These are phyloP conservation scores for Taiwanofungus camphoratus DNA, from an alignment of 1,284 basidiomycete genomes.

Conservation along the genomic window DNA sequence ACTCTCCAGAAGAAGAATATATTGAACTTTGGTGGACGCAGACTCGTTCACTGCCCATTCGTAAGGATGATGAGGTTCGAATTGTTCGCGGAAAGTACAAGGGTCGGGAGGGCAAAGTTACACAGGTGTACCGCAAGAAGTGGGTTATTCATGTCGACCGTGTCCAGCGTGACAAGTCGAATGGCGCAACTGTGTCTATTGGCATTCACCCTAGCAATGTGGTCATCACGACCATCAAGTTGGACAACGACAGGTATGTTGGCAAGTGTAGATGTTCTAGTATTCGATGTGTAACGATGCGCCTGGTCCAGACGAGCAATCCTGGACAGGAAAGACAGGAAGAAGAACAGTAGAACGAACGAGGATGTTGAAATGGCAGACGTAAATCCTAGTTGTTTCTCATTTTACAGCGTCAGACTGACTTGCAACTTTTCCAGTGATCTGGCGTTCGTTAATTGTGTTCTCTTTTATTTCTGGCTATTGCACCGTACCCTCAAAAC, in stretches of 20 bases:
- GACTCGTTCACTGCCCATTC: conserved; percentile 91
- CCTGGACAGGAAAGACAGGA: conserved; percentile 75
- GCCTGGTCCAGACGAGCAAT: conserved; percentile 60
- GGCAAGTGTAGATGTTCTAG: not conserved
- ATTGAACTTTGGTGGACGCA: no score
- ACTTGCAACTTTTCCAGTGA: conserved; percentile 29
- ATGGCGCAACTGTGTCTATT: conserved; percentile 90
- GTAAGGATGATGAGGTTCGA: conserved; percentile 98
- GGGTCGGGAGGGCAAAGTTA: conserved; percentile 97
- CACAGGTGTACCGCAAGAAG: conserved; percentile 99
- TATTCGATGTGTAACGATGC: not conserved
- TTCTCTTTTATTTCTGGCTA: conserved; percentile 25
- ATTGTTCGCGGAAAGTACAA: conserved; percentile 97
- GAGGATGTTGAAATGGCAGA: conserved; percentile 75
- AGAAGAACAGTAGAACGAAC: conserved; percentile 43
- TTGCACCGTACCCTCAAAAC: conserved; percentile 40
- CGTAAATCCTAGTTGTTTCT: conserved; percentile 38
- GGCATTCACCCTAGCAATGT: conserved; percentile 98
- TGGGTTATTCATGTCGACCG: conserved; percentile 99
- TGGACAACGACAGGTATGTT: conserved; percentile 78
- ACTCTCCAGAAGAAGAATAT: no score
- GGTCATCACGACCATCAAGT: conserved; percentile 88
- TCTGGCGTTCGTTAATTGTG: conserved; percentile 18
- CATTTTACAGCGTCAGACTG: conserved; percentile 1
- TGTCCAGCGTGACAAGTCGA: conserved; percentile 96